Evolutionary conservation across 208 protist genomes (phyloP).

Genomic region (Trichomonas gallinae): DNA sequence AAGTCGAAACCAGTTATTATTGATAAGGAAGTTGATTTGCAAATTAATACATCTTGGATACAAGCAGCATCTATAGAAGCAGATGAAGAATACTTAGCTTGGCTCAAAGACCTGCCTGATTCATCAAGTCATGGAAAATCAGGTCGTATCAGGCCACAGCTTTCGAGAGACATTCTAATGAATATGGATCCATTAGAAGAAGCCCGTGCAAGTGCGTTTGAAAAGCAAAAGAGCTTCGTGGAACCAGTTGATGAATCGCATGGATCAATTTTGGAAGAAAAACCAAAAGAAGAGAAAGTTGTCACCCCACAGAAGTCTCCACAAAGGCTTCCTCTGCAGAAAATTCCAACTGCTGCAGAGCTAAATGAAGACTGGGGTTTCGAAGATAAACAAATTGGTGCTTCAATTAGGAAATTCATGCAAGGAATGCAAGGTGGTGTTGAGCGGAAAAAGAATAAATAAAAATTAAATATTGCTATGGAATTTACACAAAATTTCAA

Average conservation of each 20-base stretch:
- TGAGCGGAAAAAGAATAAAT: not conserved
- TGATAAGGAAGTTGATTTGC: not conserved
- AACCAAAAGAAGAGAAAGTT: not conserved
- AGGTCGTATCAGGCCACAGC: not conserved
- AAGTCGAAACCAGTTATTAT: not conserved
- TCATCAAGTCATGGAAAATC: not conserved
- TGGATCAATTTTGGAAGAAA: not conserved
- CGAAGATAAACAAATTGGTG: not conserved
- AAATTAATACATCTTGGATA: not conserved
- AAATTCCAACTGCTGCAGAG: not conserved
- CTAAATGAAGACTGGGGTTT: not conserved
- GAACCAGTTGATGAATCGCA: not conserved
- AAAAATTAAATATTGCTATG: not conserved
- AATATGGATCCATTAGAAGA: not conserved
- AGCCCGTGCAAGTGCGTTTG: not conserved
- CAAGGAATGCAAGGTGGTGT: not conserved
- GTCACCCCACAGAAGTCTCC: not conserved
- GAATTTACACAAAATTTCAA: no score
- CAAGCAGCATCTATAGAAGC: not conserved
- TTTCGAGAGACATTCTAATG: not conserved
- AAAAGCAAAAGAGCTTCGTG: not conserved
- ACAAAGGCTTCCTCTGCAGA: not conserved
- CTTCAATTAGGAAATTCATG: not conserved
- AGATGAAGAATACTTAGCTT: not conserved
- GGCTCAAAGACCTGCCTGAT: not conserved